phyloP scores from a whole-genome alignment of 2,329 filamentous ascomycete species.

The Alternaria hordeiaustralica region DNA sequence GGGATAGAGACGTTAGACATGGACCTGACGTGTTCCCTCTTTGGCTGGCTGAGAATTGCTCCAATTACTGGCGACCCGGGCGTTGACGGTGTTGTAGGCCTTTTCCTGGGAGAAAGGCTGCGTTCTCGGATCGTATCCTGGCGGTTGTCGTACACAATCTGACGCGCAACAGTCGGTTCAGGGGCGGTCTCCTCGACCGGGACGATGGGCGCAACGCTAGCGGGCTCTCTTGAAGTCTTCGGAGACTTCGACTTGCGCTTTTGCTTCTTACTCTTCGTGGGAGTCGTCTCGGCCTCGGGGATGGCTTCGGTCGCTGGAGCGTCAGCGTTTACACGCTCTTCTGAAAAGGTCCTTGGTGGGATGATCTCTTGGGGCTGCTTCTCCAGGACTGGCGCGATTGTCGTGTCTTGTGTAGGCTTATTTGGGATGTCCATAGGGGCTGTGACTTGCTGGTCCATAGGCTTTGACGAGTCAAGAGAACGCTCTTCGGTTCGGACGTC shows the following conservation, averaged over 20 bases:
- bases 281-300: background rate
- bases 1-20: constrained; percentile 8
- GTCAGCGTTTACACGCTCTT: background rate
- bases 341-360: background rate
- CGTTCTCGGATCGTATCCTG: background rate
- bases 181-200: background rate
- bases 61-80: background rate
- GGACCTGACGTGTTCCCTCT: constrained; percentile 27
- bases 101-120: background rate
- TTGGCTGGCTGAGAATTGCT: constrained; percentile 17
- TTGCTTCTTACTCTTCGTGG: constrained; percentile 26
- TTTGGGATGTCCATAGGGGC: background rate
- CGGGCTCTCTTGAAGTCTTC: constrained; percentile 2
- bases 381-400: background rate
- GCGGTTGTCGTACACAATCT: background rate
- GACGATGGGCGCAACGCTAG: background rate
- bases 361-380: background rate
- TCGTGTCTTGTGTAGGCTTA: background rate
- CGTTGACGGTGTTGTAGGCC: constrained; percentile 4
- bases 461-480: background rate
- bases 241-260: constrained; percentile 23
- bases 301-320: background rate
- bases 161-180: background rate
- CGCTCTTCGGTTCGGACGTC: background rate
- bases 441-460: background rate